phyloP scores from a whole-genome alignment of 2,329 filamentous ascomycete genomes.

The Pseudocercospora macadamiae region DNA sequence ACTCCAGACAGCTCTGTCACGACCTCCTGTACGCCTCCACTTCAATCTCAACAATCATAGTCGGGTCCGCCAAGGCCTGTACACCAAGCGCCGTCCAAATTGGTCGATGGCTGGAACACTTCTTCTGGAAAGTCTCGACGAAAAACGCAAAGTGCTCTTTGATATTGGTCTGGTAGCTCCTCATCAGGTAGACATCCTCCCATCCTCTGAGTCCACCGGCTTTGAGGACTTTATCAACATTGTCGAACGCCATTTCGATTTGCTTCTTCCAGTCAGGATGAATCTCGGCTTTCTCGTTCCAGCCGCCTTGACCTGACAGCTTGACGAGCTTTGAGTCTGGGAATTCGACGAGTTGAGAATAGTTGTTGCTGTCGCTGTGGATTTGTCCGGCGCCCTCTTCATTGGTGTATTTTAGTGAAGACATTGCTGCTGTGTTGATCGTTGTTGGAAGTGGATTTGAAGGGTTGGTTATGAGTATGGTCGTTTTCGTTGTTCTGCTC shows the following conservation, averaged over 20 bases:
- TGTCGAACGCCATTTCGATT: constrained; percentile 14
- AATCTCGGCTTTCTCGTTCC: neutral
- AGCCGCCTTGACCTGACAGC: constrained; percentile 15
- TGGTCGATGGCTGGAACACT: neutral
- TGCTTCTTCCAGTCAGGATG: constrained; percentile 11
- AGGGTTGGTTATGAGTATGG: too few species aligned
- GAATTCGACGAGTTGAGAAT: constrained; percentile 12
- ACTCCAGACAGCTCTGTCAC: too few species aligned
- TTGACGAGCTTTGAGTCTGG: constrained; percentile 7
- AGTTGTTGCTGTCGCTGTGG: constrained; percentile 7
- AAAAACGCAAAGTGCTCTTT: neutral
- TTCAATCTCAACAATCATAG: constrained; percentile 9
- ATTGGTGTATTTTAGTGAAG: constrained; percentile 11
- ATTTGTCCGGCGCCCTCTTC: constrained; percentile 9
- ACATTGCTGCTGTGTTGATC: neutral
- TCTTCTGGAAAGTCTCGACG: neutral
- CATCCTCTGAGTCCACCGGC: constrained; percentile 7
- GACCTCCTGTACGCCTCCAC: constrained; percentile 7
- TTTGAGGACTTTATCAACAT: constrained; percentile 12
- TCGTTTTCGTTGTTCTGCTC: too few species aligned
- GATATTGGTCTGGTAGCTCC: constrained; percentile 6
- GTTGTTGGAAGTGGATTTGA: too few species aligned
- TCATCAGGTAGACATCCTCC: constrained; percentile 10
- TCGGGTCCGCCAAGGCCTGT: neutral
- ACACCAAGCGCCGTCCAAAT: constrained; percentile 1